A percentile compares a stretch with the other conserved stretches of the same genome.
phyloP scores from a whole-genome alignment of 495 filamentous ascomycete species.

The Penicillium herquei region DNA sequence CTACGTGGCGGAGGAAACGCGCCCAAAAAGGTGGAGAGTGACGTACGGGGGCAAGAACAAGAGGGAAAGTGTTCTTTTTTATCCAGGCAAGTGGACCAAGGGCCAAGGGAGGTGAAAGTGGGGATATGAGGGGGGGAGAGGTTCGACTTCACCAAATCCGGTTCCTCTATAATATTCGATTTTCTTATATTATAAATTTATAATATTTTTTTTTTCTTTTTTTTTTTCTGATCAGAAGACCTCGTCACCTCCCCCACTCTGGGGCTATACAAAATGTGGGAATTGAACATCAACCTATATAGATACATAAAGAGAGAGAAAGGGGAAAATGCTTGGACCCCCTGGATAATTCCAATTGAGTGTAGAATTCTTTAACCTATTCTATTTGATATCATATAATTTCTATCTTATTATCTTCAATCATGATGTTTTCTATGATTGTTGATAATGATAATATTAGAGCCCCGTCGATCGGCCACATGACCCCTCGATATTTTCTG shows the following conservation, averaged over 20 bases:
- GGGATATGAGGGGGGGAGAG: slow-evolving; percentile 8
- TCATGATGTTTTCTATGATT: too few relatives aligned
- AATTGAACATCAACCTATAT: background rate
- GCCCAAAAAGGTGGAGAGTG: slow-evolving; percentile 28
- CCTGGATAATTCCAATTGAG: too few relatives aligned
- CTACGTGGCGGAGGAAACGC: slow-evolving; percentile 9
- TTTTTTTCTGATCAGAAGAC: slow-evolving; percentile 49
- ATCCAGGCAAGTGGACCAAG: slow-evolving; percentile 13
- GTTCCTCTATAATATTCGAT: slow-evolving; percentile 18
- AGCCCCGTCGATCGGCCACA: slow-evolving; percentile 41
- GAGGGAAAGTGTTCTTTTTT: slow-evolving; percentile 4
- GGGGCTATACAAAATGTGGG: background rate
- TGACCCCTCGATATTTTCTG: slow-evolving; percentile 39
- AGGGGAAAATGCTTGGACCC: too few relatives aligned
- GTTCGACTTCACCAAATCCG: slow-evolving; percentile 18
- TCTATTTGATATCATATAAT: too few relatives aligned
- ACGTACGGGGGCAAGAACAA: slow-evolving; percentile 26
- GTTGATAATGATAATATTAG: slow-evolving; percentile 2
- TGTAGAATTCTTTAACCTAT: too few relatives aligned
- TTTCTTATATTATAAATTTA: slow-evolving; percentile 33
- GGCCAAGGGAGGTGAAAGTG: slow-evolving; percentile 6
- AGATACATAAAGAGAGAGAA: background rate
- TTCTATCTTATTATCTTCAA: too few relatives aligned
- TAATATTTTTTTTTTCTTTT: slow-evolving; percentile 36
- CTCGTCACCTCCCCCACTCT: slow-evolving; percentile 31